Base-by-base conservation (phyloP, 495 filamentous ascomycete genomes). In the Aspergillus wentii region DNA sequence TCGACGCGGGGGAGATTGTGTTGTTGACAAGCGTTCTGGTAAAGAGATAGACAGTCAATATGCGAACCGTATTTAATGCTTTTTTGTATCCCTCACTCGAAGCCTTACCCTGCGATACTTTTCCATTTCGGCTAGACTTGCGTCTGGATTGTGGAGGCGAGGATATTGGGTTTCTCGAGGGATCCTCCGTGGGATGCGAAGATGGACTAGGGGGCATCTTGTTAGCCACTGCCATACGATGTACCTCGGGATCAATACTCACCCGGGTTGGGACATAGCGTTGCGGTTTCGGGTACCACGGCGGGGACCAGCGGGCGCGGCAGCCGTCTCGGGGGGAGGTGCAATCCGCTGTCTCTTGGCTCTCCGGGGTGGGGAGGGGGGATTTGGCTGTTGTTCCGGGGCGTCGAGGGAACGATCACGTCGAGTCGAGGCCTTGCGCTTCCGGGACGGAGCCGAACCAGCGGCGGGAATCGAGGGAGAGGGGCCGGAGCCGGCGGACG, bases 251-350 rank as follows among this genome's bases (percentile, higher is more conserved):
- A 30, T 1, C n/a, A 32, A 18, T 21, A 69, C 76, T 38, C 67
- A 92, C 87, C 78, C 81, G 57, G 84, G 78, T 70, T 82, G 86
- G 65, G 88, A 88, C 89, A 91, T 92, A 54, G 71, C 74, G 64
- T 73, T 78, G 56, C 57, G 73, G 67, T 65, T 84, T 80, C 56
- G 76, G 67, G 64, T 76, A 74, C 62, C 72, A 50, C 75, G 79
- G 38, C 80, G 78, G 41, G 75, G 48, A 43, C 61, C 39, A 41
- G 68, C 52, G 43, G 70, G 46, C 40, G 66, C 44, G 33, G 64
- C 42, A 16, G 41, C 38, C 46, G 62, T 41, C 36, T 71, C 62
- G 40, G 78, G 69, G 54, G 57, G 44, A 35, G 59, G 57, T 46
- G 61, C 43, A 42, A 61, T 64, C 36, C 62, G 59, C 42, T 63